Base-by-base conservation (phyloP, 208 protist species). In the Trypanosoma grayi region DNA sequence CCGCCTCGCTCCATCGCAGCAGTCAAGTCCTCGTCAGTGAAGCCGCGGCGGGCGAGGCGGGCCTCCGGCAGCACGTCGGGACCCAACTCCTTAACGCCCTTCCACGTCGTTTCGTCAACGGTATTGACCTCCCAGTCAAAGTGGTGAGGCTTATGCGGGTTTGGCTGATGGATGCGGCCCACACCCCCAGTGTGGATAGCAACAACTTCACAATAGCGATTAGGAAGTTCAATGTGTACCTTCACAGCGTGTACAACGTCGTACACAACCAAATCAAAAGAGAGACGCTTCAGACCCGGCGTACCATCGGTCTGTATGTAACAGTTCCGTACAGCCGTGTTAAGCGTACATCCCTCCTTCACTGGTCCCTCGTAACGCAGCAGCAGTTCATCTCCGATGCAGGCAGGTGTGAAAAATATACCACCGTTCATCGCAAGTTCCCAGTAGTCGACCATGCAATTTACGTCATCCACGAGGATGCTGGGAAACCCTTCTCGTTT, bases 181-280 rank as follows among this genome's bases (percentile, higher is more conserved):
- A 92, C 56, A 9, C 81, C 74, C 24, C 75, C 59, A 10, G 76
- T 83, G 69, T 72, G 54, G 25, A 73, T 69, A 28, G 57, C 61
- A 36, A 78, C 60, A 10, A 92, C 27, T 10, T 79, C 70, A 53
- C 73, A 88, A 60, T 77, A 62, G 16, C 73, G 70, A 61, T 76
- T 77, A 10, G 85, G 85, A 37, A 92, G 72, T 28, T 65, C 59
- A 22, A 92, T 68, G 36, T 70, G 48, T 31, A 92, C 66, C 16
- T 70, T 66, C 7, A 66, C 67, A 3, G 55, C 62, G 48, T 80
- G 75, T 20, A 80, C 53, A 31, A 67, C 39, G 14, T 66, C 56
- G 22, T 60, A 50, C 9, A 82, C 63, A 18, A 78, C 60, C 1
- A 82, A 27, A 40, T 82, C 71, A 46, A 82, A 66, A 14, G 46